These are phyloP conservation scores for Protomyces inundatus DNA, from an alignment of 1,139 yeast species.

Conservation along the genomic window DNA sequence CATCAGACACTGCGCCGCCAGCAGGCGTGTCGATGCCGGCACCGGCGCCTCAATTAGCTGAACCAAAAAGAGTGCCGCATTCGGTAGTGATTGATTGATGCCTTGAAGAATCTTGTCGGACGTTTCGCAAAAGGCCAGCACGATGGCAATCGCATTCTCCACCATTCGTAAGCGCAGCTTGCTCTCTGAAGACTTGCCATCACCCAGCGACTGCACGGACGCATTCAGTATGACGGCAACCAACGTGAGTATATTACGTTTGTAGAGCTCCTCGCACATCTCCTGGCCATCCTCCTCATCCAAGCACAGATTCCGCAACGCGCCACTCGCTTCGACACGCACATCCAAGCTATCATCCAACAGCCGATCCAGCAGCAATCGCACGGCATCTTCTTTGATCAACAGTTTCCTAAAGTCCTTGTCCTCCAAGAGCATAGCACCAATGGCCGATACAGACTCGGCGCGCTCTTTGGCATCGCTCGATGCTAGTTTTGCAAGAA, in stretches of 20 bases:
- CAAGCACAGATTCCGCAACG: constrained; percentile 68
- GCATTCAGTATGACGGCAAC: background rate
- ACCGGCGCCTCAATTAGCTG: background rate
- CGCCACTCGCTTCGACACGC: constrained; percentile 72
- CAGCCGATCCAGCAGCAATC: constrained; percentile 57
- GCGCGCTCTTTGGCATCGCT: constrained; percentile 65
- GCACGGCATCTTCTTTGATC: constrained; percentile 65
- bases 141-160: constrained; percentile 67
- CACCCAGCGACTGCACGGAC: background rate
- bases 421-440: constrained; percentile 62
- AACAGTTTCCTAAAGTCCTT: constrained; percentile 55
- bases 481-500: constrained; percentile 37
- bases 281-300: constrained; percentile 76
- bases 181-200: background rate
- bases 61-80: constrained; percentile 31
- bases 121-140: constrained; percentile 62
- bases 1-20: constrained; percentile 32
- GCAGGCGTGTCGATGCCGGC: constrained; percentile 27
- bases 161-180: constrained; percentile 48
- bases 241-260: constrained; percentile 64
- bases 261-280: constrained; percentile 65
- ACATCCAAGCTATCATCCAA: constrained; percentile 68
- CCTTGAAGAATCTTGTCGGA: constrained; percentile 57
- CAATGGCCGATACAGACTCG: constrained; percentile 70
- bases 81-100: constrained; percentile 44